Base-by-base conservation (phyloP, 1,284 basidiomycete species). In the Porodaedalea pini region DNA sequence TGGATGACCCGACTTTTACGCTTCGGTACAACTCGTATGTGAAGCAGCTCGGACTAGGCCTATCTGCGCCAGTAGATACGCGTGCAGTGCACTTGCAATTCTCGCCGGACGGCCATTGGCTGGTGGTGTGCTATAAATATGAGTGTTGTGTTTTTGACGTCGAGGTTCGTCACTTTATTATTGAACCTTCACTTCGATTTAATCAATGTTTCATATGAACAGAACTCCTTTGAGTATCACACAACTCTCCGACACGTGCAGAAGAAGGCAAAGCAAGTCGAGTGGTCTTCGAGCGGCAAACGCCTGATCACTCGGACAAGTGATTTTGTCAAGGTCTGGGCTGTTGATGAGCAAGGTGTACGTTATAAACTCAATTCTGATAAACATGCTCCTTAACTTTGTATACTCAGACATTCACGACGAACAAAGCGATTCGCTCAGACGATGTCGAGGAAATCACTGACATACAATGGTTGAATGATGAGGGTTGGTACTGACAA, bases 211-310 rank as follows among this genome's bases (percentile, higher is more conserved):
- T 23, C 3, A 50, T n/a, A n/a, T n/a, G n/a, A n/a, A n/a, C 27
- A 58, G 57, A 29, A 39, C 2, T 15, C 17, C 2, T 58, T 49
- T 27, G 37, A 19, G 27, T 34, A 54, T 13, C 52, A 41, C 23
- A 27, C 19, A 17, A 32, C 49, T 2, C 31, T 59, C 31, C 23
- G 34, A 32, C 58, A 59, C 41, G 15, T 19, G 3, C 47, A 29
- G 8, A 50, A 50, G 37, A 59, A 59, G 11, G 58, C 54, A 10
- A 59, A 48, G 23, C 58, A 59, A 37, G 58, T 56, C 6, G 58
- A 59, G 44, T 59, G 58, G 58, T 55, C 58, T 8, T 54, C 54
- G 21, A 29, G 44, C 25, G 53, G 58, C 17, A 15, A 34, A 7
- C 47, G 43, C 15, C 29, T 59, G 27, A 36, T 59, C 31, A 59